Base-by-base conservation (phyloP, 2,329 filamentous ascomycete species). In the Arthrinium puccinioides region DNA sequence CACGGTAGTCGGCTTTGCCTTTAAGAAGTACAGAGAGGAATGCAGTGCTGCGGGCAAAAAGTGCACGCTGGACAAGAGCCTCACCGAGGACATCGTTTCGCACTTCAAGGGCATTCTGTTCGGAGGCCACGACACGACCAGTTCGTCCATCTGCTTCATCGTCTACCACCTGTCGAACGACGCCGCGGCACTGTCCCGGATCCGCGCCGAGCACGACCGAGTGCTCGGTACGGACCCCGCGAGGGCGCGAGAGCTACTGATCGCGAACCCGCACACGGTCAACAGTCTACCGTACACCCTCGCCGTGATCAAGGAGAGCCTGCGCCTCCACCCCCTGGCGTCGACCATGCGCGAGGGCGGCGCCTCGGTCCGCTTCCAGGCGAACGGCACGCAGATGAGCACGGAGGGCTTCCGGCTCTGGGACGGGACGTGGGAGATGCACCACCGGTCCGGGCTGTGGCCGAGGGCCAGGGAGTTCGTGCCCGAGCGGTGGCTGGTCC, bases 301-400 rank as follows among this genome's bases (percentile, higher is more conserved):
- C 5, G 71, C 70, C 24, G 62, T 74, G 7, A 62, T 74, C 43
- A 71, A 74, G 41, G 74, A 78, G 52, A 61, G 63, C 1, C 56
- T 77, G 3, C 63, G 74, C 3, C 46, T 77, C n/a, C 72, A 67
- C 40, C 71, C 73, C 0, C 61, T 71, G 2, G 67, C 42, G 52
- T 61, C 59, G 20, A 60, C 62, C 2, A 53, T 65, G 10, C 60
- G 68, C n/a, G 38, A 46, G 5, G 60, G 57, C 6, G 19, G 26
- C 4, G 11, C 37, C 6, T 55, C 55, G 18, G 52, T 56, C 40
- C 57, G 57, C 9, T 44, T 64, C 39, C 59, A 54, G 20, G 55
- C 69, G 20, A 64, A 65, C 9, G 65, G 64, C 7, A 47, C 58
- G 16, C 40, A 51, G 3, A 64, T 61, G 37, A 57, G 63, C 4